phyloP scores from a whole-genome alignment of 257 asterid genomes.

The Cordia subcordata region DNA sequence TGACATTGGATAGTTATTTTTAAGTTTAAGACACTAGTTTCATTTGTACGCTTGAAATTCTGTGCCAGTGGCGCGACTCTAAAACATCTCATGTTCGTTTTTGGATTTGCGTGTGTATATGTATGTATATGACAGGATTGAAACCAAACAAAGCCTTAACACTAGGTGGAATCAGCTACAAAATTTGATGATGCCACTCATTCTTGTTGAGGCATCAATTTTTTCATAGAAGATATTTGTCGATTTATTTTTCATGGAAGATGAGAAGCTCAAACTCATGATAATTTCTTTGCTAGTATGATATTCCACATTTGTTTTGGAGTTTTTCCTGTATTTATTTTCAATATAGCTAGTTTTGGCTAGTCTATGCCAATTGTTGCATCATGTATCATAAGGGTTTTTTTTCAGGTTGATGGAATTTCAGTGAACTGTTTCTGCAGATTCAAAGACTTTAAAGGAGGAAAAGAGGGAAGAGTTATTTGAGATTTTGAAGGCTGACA shows the following conservation, averaged over 20 bases:
- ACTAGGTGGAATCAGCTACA: neutral
- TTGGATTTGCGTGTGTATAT: neutral
- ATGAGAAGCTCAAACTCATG: neutral
- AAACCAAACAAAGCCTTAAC: neutral
- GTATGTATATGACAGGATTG: neutral
- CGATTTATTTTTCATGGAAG: too few relatives aligned
- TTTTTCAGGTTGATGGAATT: constrained; percentile 2
- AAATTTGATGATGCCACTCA: neutral
- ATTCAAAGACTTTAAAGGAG: constrained; percentile 90
- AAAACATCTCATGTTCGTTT: too few relatives aligned
- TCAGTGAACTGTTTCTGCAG: constrained; percentile 24
- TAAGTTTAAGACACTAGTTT: too few relatives aligned
- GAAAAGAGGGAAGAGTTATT: constrained; percentile 95
- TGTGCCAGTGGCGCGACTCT: too few relatives aligned
- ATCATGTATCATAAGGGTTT: neutral
- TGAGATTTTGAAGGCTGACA: constrained; percentile 71
- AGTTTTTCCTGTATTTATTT: too few relatives aligned
- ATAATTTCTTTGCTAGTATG: too few relatives aligned
- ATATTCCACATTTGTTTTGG: too few relatives aligned
- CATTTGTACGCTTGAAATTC: too few relatives aligned
- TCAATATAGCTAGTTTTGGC: too few relatives aligned
- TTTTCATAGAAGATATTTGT: neutral
- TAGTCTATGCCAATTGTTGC: neutral
- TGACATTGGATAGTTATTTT: too few relatives aligned
- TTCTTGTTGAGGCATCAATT: neutral